A percentile compares a stretch with the other conserved stretches of the same genome.
phyloP scores from a whole-genome alignment of 352 stramenopile species.

The Phytophthora pistaciae region DNA sequence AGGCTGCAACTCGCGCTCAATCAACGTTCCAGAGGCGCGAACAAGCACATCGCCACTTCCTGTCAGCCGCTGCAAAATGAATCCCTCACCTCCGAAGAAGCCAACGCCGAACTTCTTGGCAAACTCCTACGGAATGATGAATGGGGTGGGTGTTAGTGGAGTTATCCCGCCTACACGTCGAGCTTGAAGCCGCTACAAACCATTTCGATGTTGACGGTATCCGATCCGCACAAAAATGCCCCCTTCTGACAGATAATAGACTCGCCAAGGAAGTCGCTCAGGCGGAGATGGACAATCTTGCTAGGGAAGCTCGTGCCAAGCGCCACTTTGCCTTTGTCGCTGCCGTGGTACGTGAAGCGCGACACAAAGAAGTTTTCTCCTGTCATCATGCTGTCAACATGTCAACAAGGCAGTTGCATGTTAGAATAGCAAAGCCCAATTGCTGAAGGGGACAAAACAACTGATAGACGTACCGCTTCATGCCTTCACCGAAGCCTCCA shows the following conservation, averaged over 20 bases:
- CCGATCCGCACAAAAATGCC: slow-evolving; percentile 92
- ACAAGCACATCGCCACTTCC: slow-evolving; percentile 93
- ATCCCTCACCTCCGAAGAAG: slow-evolving; percentile 96
- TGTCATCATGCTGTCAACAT: slow-evolving; percentile 66
- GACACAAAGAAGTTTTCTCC: slow-evolving; percentile 87
- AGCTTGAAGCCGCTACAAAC: slow-evolving; percentile 26
- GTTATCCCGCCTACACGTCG: neutral
- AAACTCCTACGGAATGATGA: slow-evolving; percentile 70
- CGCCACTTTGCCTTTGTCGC: slow-evolving; percentile 80
- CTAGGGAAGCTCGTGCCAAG: slow-evolving; percentile 91
- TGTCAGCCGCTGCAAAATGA: slow-evolving; percentile 94
- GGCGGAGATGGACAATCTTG: slow-evolving; percentile 91
- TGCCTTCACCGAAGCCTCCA: slow-evolving; percentile 89
- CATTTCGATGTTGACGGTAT: slow-evolving; percentile 94
- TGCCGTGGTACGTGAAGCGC: slow-evolving; percentile 73
- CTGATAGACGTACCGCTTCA: slow-evolving; percentile 84
- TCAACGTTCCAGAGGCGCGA: slow-evolving; percentile 91
- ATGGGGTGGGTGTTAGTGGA: neutral
- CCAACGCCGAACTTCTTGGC: slow-evolving; percentile 91
- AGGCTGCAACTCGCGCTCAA: slow-evolving; percentile 85
- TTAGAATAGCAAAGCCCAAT: neutral
- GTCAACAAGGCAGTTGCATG: neutral
- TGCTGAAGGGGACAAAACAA: slow-evolving; percentile 47
- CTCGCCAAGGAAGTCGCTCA: slow-evolving; percentile 88
- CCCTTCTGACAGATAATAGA: slow-evolving; percentile 94